Conservation (phyloP, 2,329 filamentous ascomycete species). For the Cercospora beticola region DNA sequence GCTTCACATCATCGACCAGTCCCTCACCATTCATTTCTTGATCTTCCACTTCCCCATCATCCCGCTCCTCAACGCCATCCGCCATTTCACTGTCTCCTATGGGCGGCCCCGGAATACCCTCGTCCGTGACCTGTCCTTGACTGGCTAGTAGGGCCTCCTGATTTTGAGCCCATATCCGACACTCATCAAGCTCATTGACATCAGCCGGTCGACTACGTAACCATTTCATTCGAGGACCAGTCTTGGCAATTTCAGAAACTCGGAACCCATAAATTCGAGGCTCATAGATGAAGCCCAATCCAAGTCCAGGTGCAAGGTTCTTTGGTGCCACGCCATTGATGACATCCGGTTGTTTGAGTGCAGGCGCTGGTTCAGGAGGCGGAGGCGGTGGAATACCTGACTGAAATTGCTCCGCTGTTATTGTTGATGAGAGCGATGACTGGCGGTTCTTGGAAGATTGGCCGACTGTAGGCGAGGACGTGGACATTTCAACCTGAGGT, state of each 20-base stretch:
- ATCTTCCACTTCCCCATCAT: slow-evolving; percentile 34
- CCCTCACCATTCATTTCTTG: slow-evolving; percentile 32
- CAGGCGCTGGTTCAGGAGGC: slow-evolving; percentile 13
- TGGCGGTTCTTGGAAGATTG: slow-evolving; percentile 27
- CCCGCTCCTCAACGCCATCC: slow-evolving; percentile 31
- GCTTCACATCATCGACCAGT: slow-evolving; percentile 17
- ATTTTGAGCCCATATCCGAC: slow-evolving; percentile 40
- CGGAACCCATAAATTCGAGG: slow-evolving; percentile 95
- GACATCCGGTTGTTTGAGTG: slow-evolving; percentile 50
- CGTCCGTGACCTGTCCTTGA: slow-evolving; percentile 6
- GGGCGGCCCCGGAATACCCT: slow-evolving; percentile 17
- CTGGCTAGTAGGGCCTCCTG: slow-evolving; percentile 24
- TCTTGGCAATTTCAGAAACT: slow-evolving; percentile 84
- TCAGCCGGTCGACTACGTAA: slow-evolving; percentile 79
- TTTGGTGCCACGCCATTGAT: slow-evolving; percentile 85
- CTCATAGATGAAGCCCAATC: slow-evolving; percentile 81
- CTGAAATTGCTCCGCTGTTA: slow-evolving; percentile 37
- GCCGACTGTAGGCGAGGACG: slow-evolving; percentile 19
- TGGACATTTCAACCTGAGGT: slow-evolving; percentile 13
- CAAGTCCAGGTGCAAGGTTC: slow-evolving; percentile 87
- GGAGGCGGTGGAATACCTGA: slow-evolving; percentile 22
- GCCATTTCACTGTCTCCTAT: slow-evolving; percentile 36
- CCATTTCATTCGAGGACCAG: slow-evolving; percentile 96
- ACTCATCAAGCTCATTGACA: slow-evolving; percentile 80
- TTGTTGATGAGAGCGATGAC: slow-evolving; percentile 33